phyloP scores from a whole-genome alignment of 805 yeast genomes.

The Kuraishia borneana region DNA sequence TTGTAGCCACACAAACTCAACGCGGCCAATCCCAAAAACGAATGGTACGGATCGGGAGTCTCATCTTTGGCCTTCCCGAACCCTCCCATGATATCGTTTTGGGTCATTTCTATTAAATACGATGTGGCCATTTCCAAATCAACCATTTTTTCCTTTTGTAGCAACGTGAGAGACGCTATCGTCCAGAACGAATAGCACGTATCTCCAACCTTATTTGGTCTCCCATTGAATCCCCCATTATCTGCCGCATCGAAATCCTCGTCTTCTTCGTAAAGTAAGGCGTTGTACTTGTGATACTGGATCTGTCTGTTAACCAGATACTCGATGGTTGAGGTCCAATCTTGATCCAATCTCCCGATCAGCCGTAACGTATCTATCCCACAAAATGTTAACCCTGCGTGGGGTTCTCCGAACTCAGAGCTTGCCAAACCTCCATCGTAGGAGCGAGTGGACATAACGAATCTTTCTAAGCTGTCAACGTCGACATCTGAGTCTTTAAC shows the following conservation, averaged over 20 bases:
- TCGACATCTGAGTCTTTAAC: conserved; percentile 33
- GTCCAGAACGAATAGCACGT: conserved; percentile 89
- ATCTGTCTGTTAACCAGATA: conserved; percentile 65
- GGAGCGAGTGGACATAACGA: conserved; percentile 23
- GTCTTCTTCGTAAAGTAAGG: conserved; percentile 13
- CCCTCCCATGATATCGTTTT: conserved; percentile 61
- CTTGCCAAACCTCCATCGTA: conserved; percentile 66
- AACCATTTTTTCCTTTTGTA: conserved; percentile 21
- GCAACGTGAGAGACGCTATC: conserved; percentile 40
- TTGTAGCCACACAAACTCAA: conserved; percentile 24
- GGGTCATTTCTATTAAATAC: conserved; percentile 46
- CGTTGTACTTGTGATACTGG: too few species aligned
- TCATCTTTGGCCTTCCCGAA: conserved; percentile 53
- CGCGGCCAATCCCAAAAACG: conserved; percentile 49
- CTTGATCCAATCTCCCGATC: conserved; percentile 15
- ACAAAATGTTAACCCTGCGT: conserved; percentile 82
- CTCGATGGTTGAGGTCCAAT: conserved; percentile 28
- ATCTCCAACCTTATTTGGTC: conserved; percentile 76
- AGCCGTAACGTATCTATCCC: conserved; percentile 54
- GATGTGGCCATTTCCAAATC: conserved; percentile 22
- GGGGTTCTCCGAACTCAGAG: conserved; percentile 46
- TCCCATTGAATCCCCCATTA: conserved; percentile 76
- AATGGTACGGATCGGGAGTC: conserved; percentile 59
- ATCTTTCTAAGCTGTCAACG: conserved; percentile 22
- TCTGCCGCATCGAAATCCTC: conserved; percentile 31